These are phyloP conservation scores for Xanthoconium purpureum DNA, from an alignment of 768 basidiomycete species.

Conservation along the genomic window DNA sequence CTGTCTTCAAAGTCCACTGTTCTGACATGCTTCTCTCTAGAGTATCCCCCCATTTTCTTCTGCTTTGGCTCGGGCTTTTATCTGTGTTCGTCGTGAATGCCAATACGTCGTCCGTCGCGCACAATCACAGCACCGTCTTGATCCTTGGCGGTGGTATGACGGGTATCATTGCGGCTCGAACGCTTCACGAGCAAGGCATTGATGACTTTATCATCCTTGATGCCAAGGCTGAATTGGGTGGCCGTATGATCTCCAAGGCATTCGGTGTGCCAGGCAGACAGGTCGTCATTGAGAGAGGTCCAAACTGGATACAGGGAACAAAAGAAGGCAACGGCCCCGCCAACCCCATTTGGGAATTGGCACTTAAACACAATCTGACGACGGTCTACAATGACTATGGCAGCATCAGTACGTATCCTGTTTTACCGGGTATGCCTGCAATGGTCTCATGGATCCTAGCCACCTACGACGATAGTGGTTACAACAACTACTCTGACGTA, in stretches of 20 bases:
- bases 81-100: conserved; percentile 5
- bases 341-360: conserved; percentile 61
- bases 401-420: conserved; percentile 40
- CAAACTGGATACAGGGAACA: conserved; percentile 62
- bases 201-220: conserved; percentile 60
- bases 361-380: conserved; percentile 50
- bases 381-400: conserved; percentile 45
- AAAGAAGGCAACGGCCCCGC: conserved; percentile 45
- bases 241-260: conserved; percentile 48
- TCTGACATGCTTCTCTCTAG: conserved; percentile 14
- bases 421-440: neutral
- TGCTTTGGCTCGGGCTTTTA: conserved; percentile 1
- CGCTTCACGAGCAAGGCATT: conserved; percentile 51
- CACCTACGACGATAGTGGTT: conserved; percentile 53
- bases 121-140: conserved; percentile 38
- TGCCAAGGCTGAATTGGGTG: conserved; percentile 55
- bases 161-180: conserved; percentile 62
- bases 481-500: conserved; percentile 44
- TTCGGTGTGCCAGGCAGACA: conserved; percentile 41
- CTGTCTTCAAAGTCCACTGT: neutral
- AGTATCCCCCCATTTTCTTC: neutral
- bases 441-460: conserved; percentile 31
- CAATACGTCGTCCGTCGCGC: neutral
- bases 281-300: conserved; percentile 51
- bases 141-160: conserved; percentile 67